phyloP scores from a whole-genome alignment of 140 eudicot genomes.

The Cichorium intybus region DNA sequence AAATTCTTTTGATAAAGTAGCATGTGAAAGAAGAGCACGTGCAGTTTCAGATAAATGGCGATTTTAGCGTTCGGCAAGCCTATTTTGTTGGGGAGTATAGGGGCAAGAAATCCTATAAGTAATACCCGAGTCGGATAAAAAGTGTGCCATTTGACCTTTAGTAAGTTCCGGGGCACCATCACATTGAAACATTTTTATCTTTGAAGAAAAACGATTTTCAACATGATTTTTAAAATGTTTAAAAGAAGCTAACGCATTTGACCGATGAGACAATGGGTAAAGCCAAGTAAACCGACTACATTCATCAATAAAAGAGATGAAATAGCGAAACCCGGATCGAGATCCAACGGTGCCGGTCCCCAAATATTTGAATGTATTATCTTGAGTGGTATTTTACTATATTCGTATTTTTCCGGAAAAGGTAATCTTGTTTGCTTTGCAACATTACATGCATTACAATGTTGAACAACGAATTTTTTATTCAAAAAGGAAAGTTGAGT shows the following conservation, averaged over 20 bases:
- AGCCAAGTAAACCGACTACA: neutral
- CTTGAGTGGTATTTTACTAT: no score
- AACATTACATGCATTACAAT: no score
- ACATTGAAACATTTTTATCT: neutral
- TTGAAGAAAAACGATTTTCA: neutral
- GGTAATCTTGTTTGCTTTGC: no score
- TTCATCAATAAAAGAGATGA: neutral
- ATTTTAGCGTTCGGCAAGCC: neutral
- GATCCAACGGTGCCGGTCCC: neutral
- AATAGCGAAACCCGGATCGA: neutral
- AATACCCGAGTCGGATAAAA: neutral
- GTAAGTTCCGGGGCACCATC: neutral
- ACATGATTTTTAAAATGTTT: neutral
- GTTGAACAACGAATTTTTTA: no score
- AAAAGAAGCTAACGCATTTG: neutral
- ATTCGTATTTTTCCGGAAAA: no score
- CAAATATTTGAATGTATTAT: no score
- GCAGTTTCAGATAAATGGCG: neutral
- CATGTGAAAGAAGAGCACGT: neutral
- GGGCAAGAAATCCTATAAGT: neutral
- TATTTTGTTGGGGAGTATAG: neutral
- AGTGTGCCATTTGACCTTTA: neutral
- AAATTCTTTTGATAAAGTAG: neutral
- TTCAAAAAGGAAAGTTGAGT: no score
- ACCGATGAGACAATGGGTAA: neutral